Evolutionary conservation across 352 stramenopile genomes (phyloP).

Genomic region (Halophytophthora batemanensis): DNA sequence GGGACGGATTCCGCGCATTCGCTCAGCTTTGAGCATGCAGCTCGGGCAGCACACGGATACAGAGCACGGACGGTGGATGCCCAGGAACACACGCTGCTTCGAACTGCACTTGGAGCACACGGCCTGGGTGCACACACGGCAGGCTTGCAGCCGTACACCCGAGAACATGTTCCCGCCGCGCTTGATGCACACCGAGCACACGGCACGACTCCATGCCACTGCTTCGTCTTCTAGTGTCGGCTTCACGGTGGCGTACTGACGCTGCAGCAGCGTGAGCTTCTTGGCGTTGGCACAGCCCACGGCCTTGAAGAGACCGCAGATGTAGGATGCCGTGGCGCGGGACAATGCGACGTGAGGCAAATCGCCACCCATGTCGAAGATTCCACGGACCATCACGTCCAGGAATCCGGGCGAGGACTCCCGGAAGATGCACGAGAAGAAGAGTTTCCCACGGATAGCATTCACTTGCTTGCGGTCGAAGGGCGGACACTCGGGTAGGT

Average conservation of each 20-base stretch:
- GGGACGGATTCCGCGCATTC: conserved; percentile 16
- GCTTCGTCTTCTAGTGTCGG: conserved; percentile 11
- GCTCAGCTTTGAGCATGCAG: conserved; percentile 31
- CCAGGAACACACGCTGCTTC: conserved; percentile 28
- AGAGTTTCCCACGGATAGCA: conserved; percentile 33
- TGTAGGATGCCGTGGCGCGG: conserved; percentile 33
- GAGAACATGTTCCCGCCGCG: conserved; percentile 19
- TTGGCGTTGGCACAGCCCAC: conserved; percentile 50
- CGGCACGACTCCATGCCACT: conserved; percentile 8
- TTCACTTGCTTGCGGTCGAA: conserved; percentile 26
- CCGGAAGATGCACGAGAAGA: conserved; percentile 35
- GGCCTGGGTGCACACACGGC: conserved; percentile 18
- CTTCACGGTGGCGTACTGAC: conserved; percentile 19
- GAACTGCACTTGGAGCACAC: conserved; percentile 30
- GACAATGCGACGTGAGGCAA: conserved; percentile 26
- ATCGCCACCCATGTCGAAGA: conserved; percentile 39
- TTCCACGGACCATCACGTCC: conserved; percentile 40
- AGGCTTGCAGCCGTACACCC: conserved; percentile 17
- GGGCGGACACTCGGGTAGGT: conserved; percentile 36
- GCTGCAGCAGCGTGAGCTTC: conserved; percentile 46
- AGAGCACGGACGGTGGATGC: conserved; percentile 11
- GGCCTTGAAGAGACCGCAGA: conserved; percentile 29
- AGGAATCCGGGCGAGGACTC: conserved; percentile 35
- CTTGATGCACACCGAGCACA: conserved; percentile 35
- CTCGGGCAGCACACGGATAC: conserved; percentile 23